Conservation (phyloP, 169 alveolate genomes). For the Pseudocohnilembus persalinus region DNA sequence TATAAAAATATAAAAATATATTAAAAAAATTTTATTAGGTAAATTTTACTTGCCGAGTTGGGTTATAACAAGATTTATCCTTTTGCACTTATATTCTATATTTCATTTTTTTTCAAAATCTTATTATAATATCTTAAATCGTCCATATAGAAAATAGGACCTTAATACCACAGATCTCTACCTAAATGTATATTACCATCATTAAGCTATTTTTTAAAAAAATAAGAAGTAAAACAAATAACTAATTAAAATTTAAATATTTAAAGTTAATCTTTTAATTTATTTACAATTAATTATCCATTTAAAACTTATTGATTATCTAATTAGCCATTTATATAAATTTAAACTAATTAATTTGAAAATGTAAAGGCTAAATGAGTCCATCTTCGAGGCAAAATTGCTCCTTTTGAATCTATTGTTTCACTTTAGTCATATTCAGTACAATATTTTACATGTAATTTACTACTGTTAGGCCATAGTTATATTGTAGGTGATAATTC, state of each 20-base stretch:
- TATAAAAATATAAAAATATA: background rate
- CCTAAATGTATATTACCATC: constrained; percentile 37
- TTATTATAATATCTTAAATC: constrained; percentile 23
- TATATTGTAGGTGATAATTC: constrained; percentile 18
- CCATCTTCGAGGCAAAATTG: constrained; percentile 12
- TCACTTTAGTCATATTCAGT: constrained; percentile 28
- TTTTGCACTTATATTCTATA: background rate
- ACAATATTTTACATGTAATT: constrained; percentile 8
- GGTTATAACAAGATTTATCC: background rate
- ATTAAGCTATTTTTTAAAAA: constrained; percentile 6
- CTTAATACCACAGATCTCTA: constrained; percentile 41
- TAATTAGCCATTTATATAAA: constrained; percentile 24
- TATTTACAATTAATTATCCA: constrained; percentile 18
- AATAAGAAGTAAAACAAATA: background rate
- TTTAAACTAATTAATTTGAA: constrained; percentile 14
- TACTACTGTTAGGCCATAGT: constrained; percentile 19
- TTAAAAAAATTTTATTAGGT: background rate
- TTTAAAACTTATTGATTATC: constrained; percentile 14
- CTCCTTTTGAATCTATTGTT: constrained; percentile 17
- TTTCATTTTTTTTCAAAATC: constrained; percentile 8
- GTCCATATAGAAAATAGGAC: constrained; percentile 31
- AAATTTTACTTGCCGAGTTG: background rate
- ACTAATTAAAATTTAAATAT: background rate
- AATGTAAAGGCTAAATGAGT: constrained; percentile 13
- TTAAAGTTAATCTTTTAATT: background rate